These are phyloP conservation scores for Liriodendron chinense DNA, from an alignment of 164 flowering plant species.

Conservation along the genomic window DNA sequence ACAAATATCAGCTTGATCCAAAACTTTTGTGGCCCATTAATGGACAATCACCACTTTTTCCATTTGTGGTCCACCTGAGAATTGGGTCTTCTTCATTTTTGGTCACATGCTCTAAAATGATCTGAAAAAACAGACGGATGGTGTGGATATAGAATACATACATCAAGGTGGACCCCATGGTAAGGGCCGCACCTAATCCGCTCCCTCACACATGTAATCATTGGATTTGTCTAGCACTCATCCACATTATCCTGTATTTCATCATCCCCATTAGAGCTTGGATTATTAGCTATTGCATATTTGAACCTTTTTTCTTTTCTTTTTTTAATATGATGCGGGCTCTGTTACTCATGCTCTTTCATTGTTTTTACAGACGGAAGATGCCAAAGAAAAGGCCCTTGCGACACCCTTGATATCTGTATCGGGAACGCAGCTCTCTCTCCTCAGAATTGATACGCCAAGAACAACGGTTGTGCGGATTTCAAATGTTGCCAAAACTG, in stretches of 20 bases:
- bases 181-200: no score
- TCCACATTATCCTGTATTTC: background rate
- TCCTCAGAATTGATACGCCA: constrained; percentile 42
- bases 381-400: constrained; percentile 46
- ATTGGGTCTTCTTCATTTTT: no score
- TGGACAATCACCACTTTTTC: no score
- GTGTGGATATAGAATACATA: no score
- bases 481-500: constrained; percentile 7
- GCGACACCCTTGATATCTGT: constrained; percentile 25
- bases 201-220: no score
- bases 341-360: background rate
- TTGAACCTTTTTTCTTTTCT: background rate
- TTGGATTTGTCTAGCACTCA: background rate
- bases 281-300: background rate
- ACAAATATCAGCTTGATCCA: no score
- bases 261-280: background rate
- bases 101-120: no score
- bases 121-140: no score
- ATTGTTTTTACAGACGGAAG: constrained; percentile 36
- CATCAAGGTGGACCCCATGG: no score
- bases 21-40: no score
- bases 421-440: constrained; percentile 20
- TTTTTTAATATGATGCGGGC: background rate
- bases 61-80: no score
- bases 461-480: constrained; percentile 47